A percentile compares a stretch with the other conserved stretches of the same genome.
phyloP scores from a whole-genome alignment of 331 rosid species.

The Ulmus americana region DNA sequence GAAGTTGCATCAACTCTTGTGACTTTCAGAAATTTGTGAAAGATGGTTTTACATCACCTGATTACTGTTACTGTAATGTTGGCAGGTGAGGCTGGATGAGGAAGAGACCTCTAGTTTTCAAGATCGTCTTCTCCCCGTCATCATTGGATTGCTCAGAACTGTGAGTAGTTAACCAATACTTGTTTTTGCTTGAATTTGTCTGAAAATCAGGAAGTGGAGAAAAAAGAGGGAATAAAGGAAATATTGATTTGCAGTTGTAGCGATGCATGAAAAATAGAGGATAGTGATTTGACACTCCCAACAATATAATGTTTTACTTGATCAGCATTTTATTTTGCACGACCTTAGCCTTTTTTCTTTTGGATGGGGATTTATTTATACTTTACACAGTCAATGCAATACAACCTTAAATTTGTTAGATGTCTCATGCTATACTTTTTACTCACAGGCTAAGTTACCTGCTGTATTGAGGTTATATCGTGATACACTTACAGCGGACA shows the following conservation, averaged over 20 bases:
- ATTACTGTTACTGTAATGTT: slow-evolving; percentile 24
- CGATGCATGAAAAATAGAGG: too few relatives aligned
- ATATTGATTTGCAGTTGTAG: not conserved
- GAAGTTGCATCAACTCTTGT: slow-evolving; percentile 1
- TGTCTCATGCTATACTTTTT: slow-evolving; percentile 14
- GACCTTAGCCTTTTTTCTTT: not conserved
- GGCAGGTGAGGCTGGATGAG: slow-evolving; percentile 72
- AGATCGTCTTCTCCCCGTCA: slow-evolving; percentile 81
- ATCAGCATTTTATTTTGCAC: not conserved
- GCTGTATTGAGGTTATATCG: slow-evolving; percentile 86
- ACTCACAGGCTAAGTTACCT: slow-evolving; percentile 89
- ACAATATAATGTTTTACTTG: not conserved
- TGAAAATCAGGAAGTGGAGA: not conserved
- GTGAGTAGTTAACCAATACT: slow-evolving; percentile 46
- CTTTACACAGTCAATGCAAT: not conserved
- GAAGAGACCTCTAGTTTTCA: slow-evolving; percentile 69
- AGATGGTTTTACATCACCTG: slow-evolving; percentile 26
- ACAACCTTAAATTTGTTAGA: not conserved
- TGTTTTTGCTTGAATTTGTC: not conserved
- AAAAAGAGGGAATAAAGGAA: not conserved
- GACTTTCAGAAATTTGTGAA: slow-evolving; percentile 15
- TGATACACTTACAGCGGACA: slow-evolving; percentile 85
- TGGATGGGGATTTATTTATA: not conserved
- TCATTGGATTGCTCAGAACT: slow-evolving; percentile 94
- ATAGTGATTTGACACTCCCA: not conserved